Percentiles rank a stretch among this genome's conserved stretches.
Evolutionary conservation across 1,284 basidiomycete species (phyloP).

Genomic region (Ustilago loliicola): DNA sequence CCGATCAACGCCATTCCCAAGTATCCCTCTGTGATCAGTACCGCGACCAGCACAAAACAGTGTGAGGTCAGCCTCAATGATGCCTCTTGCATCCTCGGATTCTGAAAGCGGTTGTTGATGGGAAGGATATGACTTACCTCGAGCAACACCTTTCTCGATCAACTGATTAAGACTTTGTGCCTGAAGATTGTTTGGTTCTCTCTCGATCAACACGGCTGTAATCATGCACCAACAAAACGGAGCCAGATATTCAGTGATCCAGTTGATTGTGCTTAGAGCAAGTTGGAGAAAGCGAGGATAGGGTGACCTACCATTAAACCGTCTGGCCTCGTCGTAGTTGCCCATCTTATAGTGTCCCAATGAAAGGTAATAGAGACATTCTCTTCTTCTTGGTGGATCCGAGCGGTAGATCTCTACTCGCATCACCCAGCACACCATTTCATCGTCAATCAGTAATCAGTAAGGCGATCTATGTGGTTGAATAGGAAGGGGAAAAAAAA

Average conservation of each 20-base stretch:
- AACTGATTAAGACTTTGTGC: slow-evolving; percentile 85
- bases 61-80: neutral
- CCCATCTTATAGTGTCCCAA: slow-evolving; percentile 97
- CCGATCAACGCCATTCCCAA: slow-evolving; percentile 95
- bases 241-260: neutral
- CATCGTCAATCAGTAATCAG: no score
- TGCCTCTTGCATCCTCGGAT: no score
- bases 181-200: slow-evolving; percentile 94
- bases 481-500: neutral
- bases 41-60: neutral
- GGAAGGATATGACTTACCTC: slow-evolving; percentile 76
- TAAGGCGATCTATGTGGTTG: no score
- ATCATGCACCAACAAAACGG: no score
- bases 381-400: slow-evolving; percentile 87
- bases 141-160: slow-evolving; percentile 87
- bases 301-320: slow-evolving; percentile 84
- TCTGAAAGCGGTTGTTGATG: neutral
- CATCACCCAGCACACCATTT: neutral
- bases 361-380: slow-evolving; percentile 97
- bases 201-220: slow-evolving; percentile 87
- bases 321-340: slow-evolving; percentile 91
- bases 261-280: no score
- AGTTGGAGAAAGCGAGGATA: neutral
- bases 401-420: slow-evolving; percentile 87
- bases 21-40: slow-evolving; percentile 79